Percentiles rank a stretch among this genome's conserved stretches.
Evolutionary conservation across 2,329 filamentous ascomycete species (phyloP).

Genomic region (Penicillium sp.): DNA sequence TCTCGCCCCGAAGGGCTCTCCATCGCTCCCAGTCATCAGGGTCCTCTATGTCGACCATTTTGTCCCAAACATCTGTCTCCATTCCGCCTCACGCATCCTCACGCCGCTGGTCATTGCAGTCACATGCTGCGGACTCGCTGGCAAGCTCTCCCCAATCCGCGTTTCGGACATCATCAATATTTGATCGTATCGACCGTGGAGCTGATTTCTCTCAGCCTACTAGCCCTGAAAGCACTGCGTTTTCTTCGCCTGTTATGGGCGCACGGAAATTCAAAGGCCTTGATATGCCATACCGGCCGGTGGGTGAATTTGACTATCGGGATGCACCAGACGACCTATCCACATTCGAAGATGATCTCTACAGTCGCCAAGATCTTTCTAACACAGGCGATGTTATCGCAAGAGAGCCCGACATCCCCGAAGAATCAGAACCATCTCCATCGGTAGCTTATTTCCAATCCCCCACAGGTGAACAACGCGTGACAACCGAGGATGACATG

Average conservation of each 20-base stretch:
- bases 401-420: slow-evolving; percentile 38
- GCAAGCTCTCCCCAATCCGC: slow-evolving; percentile 79
- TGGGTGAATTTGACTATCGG: slow-evolving; percentile 19
- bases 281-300: slow-evolving; percentile 52
- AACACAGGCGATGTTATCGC: slow-evolving; percentile 19
- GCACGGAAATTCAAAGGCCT: slow-evolving; percentile 61
- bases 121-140: slow-evolving; percentile 59
- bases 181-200: slow-evolving; percentile 67
- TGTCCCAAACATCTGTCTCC: slow-evolving; percentile 63
- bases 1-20: slow-evolving; percentile 30
- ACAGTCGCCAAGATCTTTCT: slow-evolving; percentile 13
- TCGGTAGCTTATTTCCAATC: slow-evolving; percentile 19
- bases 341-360: slow-evolving; percentile 22
- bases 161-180: slow-evolving; percentile 70
- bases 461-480: slow-evolving; percentile 10
- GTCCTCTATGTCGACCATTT: slow-evolving; percentile 56
- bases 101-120: slow-evolving; percentile 37
- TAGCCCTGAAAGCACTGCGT: slow-evolving; percentile 74
- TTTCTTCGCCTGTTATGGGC: slow-evolving; percentile 63
- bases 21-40: slow-evolving; percentile 41
- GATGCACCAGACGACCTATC: slow-evolving; percentile 14
- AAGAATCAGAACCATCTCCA: slow-evolving; percentile 38
- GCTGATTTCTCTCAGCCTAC: slow-evolving; percentile 70
- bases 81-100: slow-evolving; percentile 48
- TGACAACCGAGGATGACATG: slow-evolving; percentile 24